Percentiles rank a stretch among this genome's conserved stretches.
phyloP scores from a whole-genome alignment of 805 yeast species.

The Zygotorulaspora florentina region DNA sequence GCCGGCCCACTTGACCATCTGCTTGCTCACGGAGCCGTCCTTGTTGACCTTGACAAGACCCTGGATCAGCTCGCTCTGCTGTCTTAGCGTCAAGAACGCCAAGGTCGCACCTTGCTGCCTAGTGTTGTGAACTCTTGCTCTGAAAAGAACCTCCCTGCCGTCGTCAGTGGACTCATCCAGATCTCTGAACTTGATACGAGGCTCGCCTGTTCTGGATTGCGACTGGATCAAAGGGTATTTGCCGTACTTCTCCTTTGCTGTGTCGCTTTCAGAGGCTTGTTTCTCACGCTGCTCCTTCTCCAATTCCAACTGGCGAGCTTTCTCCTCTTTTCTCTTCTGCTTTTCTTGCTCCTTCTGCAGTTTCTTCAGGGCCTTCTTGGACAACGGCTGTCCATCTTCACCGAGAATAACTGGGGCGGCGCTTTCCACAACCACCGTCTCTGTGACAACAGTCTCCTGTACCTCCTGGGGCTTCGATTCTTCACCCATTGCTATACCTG shows the following conservation, averaged over 20 bases:
- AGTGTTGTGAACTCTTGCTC: constrained; percentile 91
- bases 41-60: constrained; percentile 75
- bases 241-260: constrained; percentile 86
- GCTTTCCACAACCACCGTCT: neutral
- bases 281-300: constrained; percentile 74
- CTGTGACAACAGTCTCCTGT: neutral
- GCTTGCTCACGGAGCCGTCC: constrained; percentile 73
- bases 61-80: constrained; percentile 78
- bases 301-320: constrained; percentile 79
- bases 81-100: constrained; percentile 87
- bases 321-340: constrained; percentile 87
- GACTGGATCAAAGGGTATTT: constrained; percentile 84
- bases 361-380: constrained; percentile 93
- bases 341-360: constrained; percentile 90
- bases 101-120: constrained; percentile 96
- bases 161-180: constrained; percentile 46
- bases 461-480: neutral
- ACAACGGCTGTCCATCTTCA: constrained; percentile 83
- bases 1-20: constrained; percentile 95
- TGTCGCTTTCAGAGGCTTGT: constrained; percentile 75
- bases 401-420: constrained; percentile 41
- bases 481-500: neutral
- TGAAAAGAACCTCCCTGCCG: constrained; percentile 73
- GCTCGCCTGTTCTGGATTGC: constrained; percentile 70
- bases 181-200: constrained; percentile 55